Evolutionary conservation across 495 filamentous ascomycete species (phyloP).

Genomic region (Daldinia grandis): DNA sequence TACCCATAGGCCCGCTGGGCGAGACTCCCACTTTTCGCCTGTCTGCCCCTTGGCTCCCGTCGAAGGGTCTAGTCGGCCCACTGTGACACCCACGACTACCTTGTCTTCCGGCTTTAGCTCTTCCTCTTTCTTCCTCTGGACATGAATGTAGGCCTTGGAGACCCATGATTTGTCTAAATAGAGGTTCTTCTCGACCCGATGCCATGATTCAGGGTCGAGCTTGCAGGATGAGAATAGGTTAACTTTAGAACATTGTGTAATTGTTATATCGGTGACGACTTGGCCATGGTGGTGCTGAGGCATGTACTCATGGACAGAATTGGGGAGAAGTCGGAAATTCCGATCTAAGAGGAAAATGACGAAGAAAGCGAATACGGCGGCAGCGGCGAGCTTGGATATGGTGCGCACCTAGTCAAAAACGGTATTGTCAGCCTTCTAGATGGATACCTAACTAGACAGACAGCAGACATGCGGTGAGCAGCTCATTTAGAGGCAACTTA

Average conservation of each 20-base stretch:
- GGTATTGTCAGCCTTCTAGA: slow-evolving; percentile 22
- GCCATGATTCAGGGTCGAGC: slow-evolving; percentile 79
- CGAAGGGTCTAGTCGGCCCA: slow-evolving; percentile 79
- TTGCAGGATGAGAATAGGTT: slow-evolving; percentile 82
- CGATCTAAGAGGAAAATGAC: slow-evolving; percentile 81
- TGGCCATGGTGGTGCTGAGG: slow-evolving; percentile 81
- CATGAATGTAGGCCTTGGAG: slow-evolving; percentile 81
- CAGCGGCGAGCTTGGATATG: slow-evolving; percentile 76
- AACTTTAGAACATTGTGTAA: slow-evolving; percentile 76
- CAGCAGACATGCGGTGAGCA: neutral
- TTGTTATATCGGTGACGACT: slow-evolving; percentile 89
- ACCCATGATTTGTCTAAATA: slow-evolving; percentile 78
- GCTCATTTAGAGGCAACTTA: slow-evolving; percentile 35
- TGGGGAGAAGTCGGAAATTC: slow-evolving; percentile 82
- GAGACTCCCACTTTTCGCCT: slow-evolving; percentile 80
- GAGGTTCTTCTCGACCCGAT: slow-evolving; percentile 90
- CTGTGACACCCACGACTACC: slow-evolving; percentile 82
- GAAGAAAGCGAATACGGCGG: slow-evolving; percentile 71
- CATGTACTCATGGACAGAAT: slow-evolving; percentile 80
- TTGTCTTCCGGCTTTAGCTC: slow-evolving; percentile 77
- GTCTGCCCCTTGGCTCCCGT: slow-evolving; percentile 62
- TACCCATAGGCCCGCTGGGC: slow-evolving; percentile 85
- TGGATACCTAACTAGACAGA: neutral
- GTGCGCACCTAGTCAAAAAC: slow-evolving; percentile 72
- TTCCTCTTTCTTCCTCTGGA: slow-evolving; percentile 88